Conservation (phyloP, 805 yeast species). For the Saturnispora sanitii region DNA sequence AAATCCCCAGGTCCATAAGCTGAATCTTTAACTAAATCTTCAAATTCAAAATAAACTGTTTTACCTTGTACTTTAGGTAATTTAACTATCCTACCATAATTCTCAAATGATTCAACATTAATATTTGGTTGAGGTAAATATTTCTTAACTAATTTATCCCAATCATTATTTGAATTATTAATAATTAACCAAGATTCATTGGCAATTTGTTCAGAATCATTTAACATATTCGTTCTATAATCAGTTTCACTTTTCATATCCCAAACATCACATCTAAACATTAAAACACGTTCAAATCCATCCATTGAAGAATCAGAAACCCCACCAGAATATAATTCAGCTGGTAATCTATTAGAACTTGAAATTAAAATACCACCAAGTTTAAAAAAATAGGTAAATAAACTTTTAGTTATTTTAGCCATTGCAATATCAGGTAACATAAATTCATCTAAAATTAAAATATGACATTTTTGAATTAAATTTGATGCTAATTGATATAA, state of each 20-base stretch:
- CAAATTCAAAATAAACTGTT: constrained; percentile 40
- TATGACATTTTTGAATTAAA: constrained; percentile 47
- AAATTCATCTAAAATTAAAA: constrained; percentile 61
- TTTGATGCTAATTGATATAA: constrained; percentile 58
- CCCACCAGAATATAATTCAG: constrained; percentile 57
- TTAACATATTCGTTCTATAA: constrained; percentile 35
- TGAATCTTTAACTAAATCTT: constrained; percentile 44
- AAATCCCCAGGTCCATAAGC: constrained; percentile 56
- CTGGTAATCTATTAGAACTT: constrained; percentile 64
- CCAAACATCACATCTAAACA: constrained; percentile 47
- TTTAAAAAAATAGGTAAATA: constrained; percentile 61
- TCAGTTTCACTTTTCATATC: constrained; percentile 55
- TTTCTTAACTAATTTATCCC: constrained; percentile 29
- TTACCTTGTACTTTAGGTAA: constrained; percentile 35
- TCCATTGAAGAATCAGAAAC: constrained; percentile 51
- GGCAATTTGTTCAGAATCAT: constrained; percentile 14
- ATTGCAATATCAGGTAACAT: constrained; percentile 71
- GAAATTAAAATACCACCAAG: constrained; percentile 70
- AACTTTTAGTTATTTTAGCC: constrained; percentile 54
- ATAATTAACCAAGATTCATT: constrained; percentile 27
- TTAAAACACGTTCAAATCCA: constrained; percentile 45
- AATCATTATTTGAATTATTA: constrained; percentile 24
- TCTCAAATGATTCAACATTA: constrained; percentile 28
- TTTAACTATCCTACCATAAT: constrained; percentile 44
- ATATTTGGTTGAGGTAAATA: constrained; percentile 7